These are phyloP conservation scores for Eucalyptus guilfoylei DNA, from an alignment of 345 rosid genomes.

Conservation along the genomic window DNA sequence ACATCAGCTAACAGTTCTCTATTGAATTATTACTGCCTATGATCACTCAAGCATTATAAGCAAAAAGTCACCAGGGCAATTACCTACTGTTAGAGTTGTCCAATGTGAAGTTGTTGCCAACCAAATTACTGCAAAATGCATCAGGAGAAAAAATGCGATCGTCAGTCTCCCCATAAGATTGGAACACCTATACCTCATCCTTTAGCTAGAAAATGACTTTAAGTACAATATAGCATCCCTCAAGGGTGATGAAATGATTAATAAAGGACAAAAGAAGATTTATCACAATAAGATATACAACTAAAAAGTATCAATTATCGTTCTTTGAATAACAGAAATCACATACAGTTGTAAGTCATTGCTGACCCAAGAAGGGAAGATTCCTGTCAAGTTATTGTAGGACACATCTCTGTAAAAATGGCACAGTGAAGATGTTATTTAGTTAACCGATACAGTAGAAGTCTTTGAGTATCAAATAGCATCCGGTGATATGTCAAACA, in stretches of 20 bases:
- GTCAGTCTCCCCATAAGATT: not conserved
- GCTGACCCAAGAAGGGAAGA: slow-evolving; percentile 58
- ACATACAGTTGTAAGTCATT: slow-evolving; percentile 37
- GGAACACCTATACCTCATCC: not conserved
- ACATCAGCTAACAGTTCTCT: rapidly evolving
- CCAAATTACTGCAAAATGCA: slow-evolving; percentile 42
- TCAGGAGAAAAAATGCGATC: not conserved
- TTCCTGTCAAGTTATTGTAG: slow-evolving; percentile 58
- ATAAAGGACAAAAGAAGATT: not conserved
- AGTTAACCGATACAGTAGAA: not conserved
- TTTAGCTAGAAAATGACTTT: not conserved
- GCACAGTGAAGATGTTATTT: not conserved
- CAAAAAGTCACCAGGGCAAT: not conserved
- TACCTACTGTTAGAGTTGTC: slow-evolving; percentile 30
- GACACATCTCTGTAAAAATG: slow-evolving; percentile 36
- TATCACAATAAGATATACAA: not conserved
- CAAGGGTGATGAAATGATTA: not conserved
- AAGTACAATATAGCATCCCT: not conserved
- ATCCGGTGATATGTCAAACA: not conserved
- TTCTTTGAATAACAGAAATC: not conserved
- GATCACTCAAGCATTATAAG: not conserved
- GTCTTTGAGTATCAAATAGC: not conserved
- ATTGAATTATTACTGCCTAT: not conserved
- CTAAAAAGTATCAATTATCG: not conserved
- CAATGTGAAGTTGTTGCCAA: slow-evolving; percentile 57